Evolutionary conservation across 495 filamentous ascomycete species (phyloP), one percentile per base, ranked within the genome.

Genomic region (Penicillium salamii): DNA sequence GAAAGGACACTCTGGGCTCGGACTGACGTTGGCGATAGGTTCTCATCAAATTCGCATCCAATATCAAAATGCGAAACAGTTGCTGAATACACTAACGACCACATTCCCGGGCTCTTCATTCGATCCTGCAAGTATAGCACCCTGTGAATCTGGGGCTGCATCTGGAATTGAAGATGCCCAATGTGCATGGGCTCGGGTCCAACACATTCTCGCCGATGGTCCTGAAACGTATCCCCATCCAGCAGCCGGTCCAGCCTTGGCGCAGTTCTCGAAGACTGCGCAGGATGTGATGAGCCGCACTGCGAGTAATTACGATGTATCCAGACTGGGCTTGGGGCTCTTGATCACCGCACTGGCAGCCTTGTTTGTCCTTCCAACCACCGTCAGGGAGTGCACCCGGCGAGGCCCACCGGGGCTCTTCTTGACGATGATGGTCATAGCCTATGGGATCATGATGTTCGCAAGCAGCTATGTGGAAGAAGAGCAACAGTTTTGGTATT

Each of bases 401-500:
- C 52, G 54, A 14, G 51, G 24, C 14, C 54, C 55, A 40, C 37
- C 70, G 1, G 62, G 66, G 1, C 17, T 55, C 1, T 72, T 75
- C 42, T 53, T 74, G 42, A 29, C 57, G 5, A 44, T 68, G n/a
- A 60, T 60, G 47, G 49, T 80, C 1, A 7, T 85, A 1, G 61
- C 79, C 0, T 95, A 96, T 63, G 81, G 84, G 8, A 63, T 78
- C 24, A 91, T 95, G 86, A 97, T 97, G 90, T 97, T 97, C 68
- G 91, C 91, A 23, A 95, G 88, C 65, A 96, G 91, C 63, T 97
- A 90, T 61, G 89, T 99, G 19, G 93, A 99, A 62, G 93, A 99
- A 67, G 93, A 99, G 62, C 93, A 97, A 19, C 87, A 97, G 53
- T 96, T 95, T 66, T 99, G 93, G 93, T 97, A 97, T 66, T 96